These are phyloP conservation scores for Solanum acaule DNA, from an alignment of 257 asterid genomes.

Conservation along the genomic window DNA sequence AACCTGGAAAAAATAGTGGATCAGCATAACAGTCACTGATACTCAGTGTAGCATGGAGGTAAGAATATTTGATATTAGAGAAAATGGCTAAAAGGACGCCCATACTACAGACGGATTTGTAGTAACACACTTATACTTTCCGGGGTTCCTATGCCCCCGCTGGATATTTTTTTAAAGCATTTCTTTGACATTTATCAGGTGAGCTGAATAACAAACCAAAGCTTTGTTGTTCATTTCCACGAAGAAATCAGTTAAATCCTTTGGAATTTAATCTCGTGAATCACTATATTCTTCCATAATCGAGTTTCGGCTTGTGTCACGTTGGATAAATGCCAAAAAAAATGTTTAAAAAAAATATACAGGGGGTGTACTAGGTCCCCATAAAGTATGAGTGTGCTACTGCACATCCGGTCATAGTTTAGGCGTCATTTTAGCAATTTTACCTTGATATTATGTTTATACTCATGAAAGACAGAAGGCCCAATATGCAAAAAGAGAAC, in stretches of 20 bases:
- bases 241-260: neutral
- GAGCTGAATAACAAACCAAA: neutral
- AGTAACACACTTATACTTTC: neutral
- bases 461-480: neutral
- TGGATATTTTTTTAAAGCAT: neutral
- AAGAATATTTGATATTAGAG: neutral
- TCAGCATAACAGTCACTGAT: neutral
- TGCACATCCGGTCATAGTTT: neutral
- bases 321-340: neutral
- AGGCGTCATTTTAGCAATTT: neutral
- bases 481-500: neutral
- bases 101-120: neutral
- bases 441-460: neutral
- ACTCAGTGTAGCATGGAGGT: neutral
- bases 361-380: neutral
- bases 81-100: neutral
- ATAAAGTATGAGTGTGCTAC: neutral
- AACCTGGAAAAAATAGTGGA: conserved; percentile 23
- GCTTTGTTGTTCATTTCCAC: neutral
- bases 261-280: neutral
- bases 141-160: neutral
- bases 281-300: neutral
- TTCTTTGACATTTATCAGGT: neutral
- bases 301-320: neutral
- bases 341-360: neutral